phyloP scores from a whole-genome alignment of 2,329 filamentous ascomycete genomes.

The Fusarium sublunatum region DNA sequence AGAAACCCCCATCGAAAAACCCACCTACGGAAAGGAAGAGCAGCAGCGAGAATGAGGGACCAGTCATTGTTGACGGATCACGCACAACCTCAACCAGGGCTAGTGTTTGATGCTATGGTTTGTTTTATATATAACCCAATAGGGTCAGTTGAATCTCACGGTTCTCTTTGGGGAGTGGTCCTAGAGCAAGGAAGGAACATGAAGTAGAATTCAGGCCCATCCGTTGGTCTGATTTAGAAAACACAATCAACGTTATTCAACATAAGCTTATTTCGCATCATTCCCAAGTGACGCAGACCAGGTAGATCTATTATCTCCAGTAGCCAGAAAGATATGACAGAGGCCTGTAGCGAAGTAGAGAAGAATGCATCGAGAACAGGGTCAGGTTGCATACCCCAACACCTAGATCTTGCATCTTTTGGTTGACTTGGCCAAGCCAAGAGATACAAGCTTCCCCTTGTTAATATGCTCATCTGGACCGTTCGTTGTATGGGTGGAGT shows the following conservation, averaged over 20 bases:
- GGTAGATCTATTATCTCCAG: too few relatives aligned
- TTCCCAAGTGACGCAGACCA: too few relatives aligned
- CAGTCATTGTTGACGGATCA: conserved; percentile 39
- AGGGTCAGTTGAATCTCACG: not conserved
- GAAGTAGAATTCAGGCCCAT: not conserved
- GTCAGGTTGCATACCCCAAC: too few relatives aligned
- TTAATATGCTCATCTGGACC: not conserved
- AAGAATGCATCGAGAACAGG: too few relatives aligned
- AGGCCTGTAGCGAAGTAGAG: too few relatives aligned
- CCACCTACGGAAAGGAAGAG: conserved; percentile 14
- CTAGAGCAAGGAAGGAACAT: not conserved
- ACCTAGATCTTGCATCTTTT: not conserved
- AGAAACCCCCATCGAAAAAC: conserved; percentile 24
- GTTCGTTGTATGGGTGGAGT: conserved; percentile 6
- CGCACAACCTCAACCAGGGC: conserved; percentile 18
- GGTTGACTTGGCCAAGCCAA: not conserved
- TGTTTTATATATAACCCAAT: not conserved
- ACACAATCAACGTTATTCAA: not conserved
- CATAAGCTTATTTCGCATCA: too few relatives aligned
- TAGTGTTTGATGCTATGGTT: not conserved
- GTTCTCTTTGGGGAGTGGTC: not conserved
- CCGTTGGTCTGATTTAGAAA: not conserved
- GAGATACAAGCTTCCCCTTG: not conserved
- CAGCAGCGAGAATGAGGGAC: conserved; percentile 18
- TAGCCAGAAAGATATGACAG: too few relatives aligned